These are phyloP conservation scores for Oryza meridionalis DNA, from an alignment of 176 grass and related monocot genomes.

Conservation along the genomic window DNA sequence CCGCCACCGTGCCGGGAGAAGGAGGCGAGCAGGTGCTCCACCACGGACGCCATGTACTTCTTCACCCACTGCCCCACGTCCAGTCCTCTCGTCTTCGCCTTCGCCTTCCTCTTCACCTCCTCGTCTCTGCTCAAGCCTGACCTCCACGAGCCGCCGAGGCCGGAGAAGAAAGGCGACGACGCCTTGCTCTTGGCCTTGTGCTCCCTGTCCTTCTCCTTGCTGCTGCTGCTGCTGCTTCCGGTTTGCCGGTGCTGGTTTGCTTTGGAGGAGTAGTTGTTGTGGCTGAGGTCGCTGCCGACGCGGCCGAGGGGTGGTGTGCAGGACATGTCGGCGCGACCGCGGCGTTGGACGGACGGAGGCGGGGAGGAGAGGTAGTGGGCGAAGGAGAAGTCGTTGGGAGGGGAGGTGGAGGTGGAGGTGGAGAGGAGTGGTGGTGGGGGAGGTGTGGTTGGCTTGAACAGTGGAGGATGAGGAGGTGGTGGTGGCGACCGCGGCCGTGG, in stretches of 20 bases:
- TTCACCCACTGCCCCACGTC: conserved; percentile 69
- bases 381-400: conserved; percentile 63
- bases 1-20: conserved; percentile 30
- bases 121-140: conserved; percentile 35
- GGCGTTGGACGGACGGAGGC: conserved; percentile 30
- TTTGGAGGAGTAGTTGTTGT: conserved; percentile 43
- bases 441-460: conserved; percentile 28
- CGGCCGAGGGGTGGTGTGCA: conserved; percentile 46
- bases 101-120: conserved; percentile 41
- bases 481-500: conserved; percentile 44
- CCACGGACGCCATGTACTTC: conserved; percentile 68
- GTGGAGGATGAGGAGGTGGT: conserved; percentile 16
- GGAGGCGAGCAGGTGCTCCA: conserved; percentile 65
- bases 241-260: conserved; percentile 22
- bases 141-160: conserved; percentile 47
- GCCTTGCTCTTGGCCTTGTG: conserved; percentile 42
- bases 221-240: background rate
- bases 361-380: conserved; percentile 33
- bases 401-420: conserved; percentile 8
- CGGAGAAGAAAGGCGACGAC: conserved; percentile 57
- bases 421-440: conserved; percentile 24
- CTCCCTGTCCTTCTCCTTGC: conserved; percentile 25
- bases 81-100: conserved; percentile 36
- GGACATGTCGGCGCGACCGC: conserved; percentile 38
- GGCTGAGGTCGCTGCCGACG: conserved; percentile 64